Conservation (phyloP, 108 stramenopile species). For the Pseudonitzschia pungens region DNA sequence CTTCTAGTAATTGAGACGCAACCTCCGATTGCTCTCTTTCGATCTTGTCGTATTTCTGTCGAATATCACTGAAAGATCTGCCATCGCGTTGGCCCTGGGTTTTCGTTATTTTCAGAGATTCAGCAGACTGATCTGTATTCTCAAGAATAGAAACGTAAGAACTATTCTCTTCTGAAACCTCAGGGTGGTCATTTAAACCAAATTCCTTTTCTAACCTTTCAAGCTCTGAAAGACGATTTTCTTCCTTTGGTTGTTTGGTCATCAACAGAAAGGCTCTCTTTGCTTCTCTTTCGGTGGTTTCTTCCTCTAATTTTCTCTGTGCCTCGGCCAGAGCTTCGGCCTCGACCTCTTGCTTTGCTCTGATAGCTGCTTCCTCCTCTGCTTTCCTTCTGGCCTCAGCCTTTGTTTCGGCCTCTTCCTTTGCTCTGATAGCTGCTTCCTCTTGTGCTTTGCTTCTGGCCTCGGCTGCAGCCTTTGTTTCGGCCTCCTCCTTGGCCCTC, state of each 20-base stretch:
- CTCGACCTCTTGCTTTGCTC: background rate
- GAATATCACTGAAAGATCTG: background rate
- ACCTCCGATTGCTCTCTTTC: conserved; percentile 8
- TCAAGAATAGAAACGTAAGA: too few species aligned
- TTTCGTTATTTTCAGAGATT: background rate
- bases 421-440: background rate
- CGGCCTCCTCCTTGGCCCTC: background rate
- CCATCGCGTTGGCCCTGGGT: background rate
- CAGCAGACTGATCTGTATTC: too few species aligned
- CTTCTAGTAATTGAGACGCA: background rate
- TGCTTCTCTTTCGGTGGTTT: too few species aligned
- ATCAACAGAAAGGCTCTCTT: too few species aligned
- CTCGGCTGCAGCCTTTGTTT: background rate
- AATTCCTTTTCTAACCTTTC: background rate
- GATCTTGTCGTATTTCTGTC: conserved; percentile 5
- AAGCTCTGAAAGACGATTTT: background rate
- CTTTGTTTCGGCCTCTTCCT: background rate
- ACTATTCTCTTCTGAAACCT: too few species aligned
- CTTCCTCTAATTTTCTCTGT: background rate
- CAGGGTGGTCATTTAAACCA: too few species aligned
- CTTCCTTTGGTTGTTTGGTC: background rate
- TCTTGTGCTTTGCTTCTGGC: background rate
- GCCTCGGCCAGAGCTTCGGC: background rate
- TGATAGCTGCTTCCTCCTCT: background rate
- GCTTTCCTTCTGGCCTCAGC: background rate